Base-by-base conservation (phyloP, 148 eudicot genomes). In the Diospyros lotus region DNA sequence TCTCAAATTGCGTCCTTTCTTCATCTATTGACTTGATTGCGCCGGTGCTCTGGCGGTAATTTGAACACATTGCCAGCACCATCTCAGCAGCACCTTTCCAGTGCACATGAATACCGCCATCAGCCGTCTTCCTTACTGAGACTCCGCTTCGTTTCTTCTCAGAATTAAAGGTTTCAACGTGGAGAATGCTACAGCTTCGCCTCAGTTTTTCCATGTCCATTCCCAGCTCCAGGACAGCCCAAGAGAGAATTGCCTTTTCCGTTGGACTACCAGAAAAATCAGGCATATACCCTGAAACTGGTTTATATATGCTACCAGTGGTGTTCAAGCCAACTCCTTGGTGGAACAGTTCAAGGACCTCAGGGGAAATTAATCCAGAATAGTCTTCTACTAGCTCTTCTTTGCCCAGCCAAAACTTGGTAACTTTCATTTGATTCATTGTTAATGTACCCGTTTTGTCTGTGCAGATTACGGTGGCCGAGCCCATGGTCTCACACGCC, bases 1-100 rank as follows among this genome's bases (percentile, higher is more conserved):
- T 79, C 76, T 80, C 90, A 8, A 93, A 78, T 50, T 82, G 77
- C 14, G 71, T 80, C 66, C 89, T 84, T 71, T 50, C 79, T 72
- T 82, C 81, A 63, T 84, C 80, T 75, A 93, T 85, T 1, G 50
- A 18, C 63, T 68, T 80, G 14, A 73, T 48, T 38, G 64, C 62
- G 62, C 98, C 96, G 4, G 60, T 63, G 17, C 58, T 38, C 9
- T 81, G 73, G 69, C 77, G 82, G 78, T 90, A 93, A 72, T 67
- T 45, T 2, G 89, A 77, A 70, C 98, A 93, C 87, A 76, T 75
- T 75, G 81, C 82, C 56, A 93, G 79, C 6, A 93, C 64, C 74
- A 93, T 90, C 75, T 93, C 95, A 68, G 98, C 95, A 28, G 95
- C 98, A 76, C 98, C 98, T 83, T 93, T 93, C 95, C 91, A 93